Percentiles rank a stretch among this genome's conserved stretches.
Evolutionary conservation across 73 alveolate genomes (phyloP).

Genomic region (Symbiodinium natans): DNA sequence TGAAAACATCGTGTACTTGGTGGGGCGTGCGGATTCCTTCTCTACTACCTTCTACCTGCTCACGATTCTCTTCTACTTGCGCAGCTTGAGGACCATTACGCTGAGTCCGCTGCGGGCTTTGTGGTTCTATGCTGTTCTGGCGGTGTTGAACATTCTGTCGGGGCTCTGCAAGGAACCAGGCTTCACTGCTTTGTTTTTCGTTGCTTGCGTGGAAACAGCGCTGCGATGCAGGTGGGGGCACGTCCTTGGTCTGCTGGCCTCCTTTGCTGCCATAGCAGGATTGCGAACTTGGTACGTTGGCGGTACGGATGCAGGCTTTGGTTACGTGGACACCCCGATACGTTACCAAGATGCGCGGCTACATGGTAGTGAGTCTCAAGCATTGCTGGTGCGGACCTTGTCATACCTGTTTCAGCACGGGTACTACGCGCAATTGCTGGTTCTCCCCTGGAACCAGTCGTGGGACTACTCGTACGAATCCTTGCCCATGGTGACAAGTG

Average conservation of each 20-base stretch:
- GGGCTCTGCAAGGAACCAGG: slow-evolving; percentile 90
- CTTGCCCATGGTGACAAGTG: slow-evolving; percentile 77
- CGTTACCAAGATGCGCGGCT: slow-evolving; percentile 61
- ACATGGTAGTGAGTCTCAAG: slow-evolving; percentile 29
- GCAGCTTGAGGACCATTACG: too few species aligned
- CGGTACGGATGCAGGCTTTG: slow-evolving; percentile 89
- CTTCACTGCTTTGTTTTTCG: slow-evolving; percentile 35
- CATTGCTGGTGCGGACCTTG: slow-evolving; percentile 69
- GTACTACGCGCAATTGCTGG: not conserved
- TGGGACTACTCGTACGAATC: slow-evolving; percentile 93
- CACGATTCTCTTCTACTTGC: slow-evolving; percentile 8
- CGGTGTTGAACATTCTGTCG: slow-evolving; percentile 30
- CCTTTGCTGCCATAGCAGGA: slow-evolving; percentile 30
- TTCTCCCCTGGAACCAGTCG: slow-evolving; percentile 49
- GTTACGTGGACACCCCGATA: slow-evolving; percentile 91
- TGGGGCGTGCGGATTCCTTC: slow-evolving; percentile 93
- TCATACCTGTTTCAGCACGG: slow-evolving; percentile 86
- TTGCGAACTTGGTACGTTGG: slow-evolving; percentile 88
- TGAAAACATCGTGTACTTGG: slow-evolving; percentile 90
- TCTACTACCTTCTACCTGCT: slow-evolving; percentile 72
- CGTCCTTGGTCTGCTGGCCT: not conserved
- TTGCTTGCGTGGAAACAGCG: slow-evolving; percentile 15
- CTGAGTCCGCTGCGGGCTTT: not conserved
- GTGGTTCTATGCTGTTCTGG: not conserved
- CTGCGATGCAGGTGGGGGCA: slow-evolving; percentile 57